Evolutionary conservation across 2,329 filamentous ascomycete species (phyloP).

Genomic region (Phoma herbarum): DNA sequence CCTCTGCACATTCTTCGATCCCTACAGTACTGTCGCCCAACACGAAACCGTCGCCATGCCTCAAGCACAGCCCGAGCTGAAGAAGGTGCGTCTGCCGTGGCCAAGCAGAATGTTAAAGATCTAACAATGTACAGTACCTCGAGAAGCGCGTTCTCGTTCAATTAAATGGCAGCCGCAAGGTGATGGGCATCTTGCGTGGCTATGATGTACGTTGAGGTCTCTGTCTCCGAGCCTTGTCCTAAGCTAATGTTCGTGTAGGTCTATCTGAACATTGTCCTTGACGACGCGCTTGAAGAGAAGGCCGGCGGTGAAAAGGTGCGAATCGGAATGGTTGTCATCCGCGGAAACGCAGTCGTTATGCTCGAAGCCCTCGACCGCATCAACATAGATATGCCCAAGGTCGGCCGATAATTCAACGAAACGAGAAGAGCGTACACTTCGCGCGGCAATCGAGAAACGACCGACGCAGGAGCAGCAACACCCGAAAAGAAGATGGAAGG

Average conservation of each 20-base stretch:
- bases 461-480: conserved; percentile 1
- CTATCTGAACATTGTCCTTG: conserved; percentile 96
- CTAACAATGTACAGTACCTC: conserved; percentile 76
- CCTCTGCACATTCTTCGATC: background rate
- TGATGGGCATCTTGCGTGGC: conserved; percentile 90
- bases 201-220: conserved; percentile 79
- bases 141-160: conserved; percentile 99
- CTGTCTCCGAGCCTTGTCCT: background rate
- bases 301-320: conserved; percentile 87
- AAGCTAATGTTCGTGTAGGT: conserved; percentile 65
- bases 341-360: conserved; percentile 98
- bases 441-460: conserved; percentile 8
- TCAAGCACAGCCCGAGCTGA: conserved; percentile 97
- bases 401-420: conserved; percentile 35
- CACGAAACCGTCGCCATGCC: conserved; percentile 73
- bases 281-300: conserved; percentile 96
- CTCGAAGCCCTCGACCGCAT: conserved; percentile 69
- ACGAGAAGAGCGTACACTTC: background rate
- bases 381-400: conserved; percentile 46
- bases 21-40: conserved; percentile 6
- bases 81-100: conserved; percentile 73
- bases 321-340: conserved; percentile 95
- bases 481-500: background rate
- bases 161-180: conserved; percentile 96
- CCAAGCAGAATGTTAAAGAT: background rate